Evolutionary conservation across 192 early-diverging fungal genomes (phyloP).

Genomic region (Irineochytrium annulatum): DNA sequence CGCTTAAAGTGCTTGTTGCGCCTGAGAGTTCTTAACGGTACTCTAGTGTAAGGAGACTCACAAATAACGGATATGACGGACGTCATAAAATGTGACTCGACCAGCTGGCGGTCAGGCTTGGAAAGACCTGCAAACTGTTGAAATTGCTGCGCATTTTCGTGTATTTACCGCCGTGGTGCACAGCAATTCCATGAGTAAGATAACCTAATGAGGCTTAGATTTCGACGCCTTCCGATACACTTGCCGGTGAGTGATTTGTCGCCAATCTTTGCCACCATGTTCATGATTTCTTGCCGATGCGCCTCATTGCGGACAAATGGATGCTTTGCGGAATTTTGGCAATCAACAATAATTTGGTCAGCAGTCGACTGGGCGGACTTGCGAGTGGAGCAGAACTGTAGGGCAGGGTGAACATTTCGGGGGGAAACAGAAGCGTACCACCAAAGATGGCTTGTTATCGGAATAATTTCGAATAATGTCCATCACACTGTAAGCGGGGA

Average conservation of each 20-base stretch:
- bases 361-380: constrained; percentile 39
- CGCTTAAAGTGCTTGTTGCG: constrained; percentile 71
- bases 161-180: constrained; percentile 59
- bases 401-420: background rate
- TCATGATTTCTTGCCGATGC: constrained; percentile 21
- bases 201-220: constrained; percentile 35
- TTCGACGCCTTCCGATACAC: background rate
- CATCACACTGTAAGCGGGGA: constrained; percentile 21
- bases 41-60: constrained; percentile 15
- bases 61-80: constrained; percentile 55
- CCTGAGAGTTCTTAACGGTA: constrained; percentile 31
- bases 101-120: constrained; percentile 37
- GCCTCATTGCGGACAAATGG: constrained; percentile 36
- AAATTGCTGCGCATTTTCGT: background rate
- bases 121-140: constrained; percentile 31
- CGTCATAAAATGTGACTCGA: constrained; percentile 55
- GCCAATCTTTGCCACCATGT: background rate
- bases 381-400: constrained; percentile 46
- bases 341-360: constrained; percentile 24
- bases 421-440: constrained; percentile 22
- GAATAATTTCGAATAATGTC: constrained; percentile 35
- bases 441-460: constrained; percentile 37
- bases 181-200: constrained; percentile 57
- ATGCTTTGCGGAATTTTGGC: constrained; percentile 19
- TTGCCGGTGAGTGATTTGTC: background rate